phyloP scores from a whole-genome alignment of 1,139 yeast genomes.

The Arxiozyma slooffiae region DNA sequence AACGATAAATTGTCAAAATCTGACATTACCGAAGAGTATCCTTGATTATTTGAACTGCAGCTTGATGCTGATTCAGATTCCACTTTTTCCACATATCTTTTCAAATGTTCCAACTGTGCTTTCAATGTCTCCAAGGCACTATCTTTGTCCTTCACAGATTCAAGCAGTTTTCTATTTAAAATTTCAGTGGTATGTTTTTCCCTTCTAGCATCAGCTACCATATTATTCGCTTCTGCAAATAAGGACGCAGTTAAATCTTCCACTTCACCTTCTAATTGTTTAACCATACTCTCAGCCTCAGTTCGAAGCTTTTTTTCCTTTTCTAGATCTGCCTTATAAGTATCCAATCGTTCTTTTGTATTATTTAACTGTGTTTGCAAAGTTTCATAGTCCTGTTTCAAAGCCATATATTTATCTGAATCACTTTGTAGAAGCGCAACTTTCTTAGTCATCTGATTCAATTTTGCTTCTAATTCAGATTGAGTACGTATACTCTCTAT shows the following conservation, averaged over 20 bases:
- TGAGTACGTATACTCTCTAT: slow-evolving; percentile 54
- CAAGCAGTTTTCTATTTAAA: slow-evolving; percentile 43
- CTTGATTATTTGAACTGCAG: slow-evolving; percentile 23
- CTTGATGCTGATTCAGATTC: slow-evolving; percentile 18
- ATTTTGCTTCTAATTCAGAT: slow-evolving; percentile 39
- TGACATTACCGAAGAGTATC: slow-evolving; percentile 14
- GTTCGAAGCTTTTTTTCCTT: slow-evolving; percentile 35
- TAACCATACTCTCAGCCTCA: slow-evolving; percentile 51
- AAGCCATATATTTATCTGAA: slow-evolving; percentile 10
- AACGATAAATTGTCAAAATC: slow-evolving; percentile 16
- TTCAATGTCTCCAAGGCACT: slow-evolving; percentile 55
- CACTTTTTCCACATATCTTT: slow-evolving; percentile 43
- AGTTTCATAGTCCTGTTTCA: slow-evolving; percentile 17
- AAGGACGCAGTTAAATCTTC: slow-evolving; percentile 68
- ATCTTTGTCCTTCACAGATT: slow-evolving; percentile 66
- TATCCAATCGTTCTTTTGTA: slow-evolving; percentile 29
- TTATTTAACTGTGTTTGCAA: slow-evolving; percentile 30
- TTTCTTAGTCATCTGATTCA: slow-evolving; percentile 23
- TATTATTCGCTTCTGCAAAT: slow-evolving; percentile 70
- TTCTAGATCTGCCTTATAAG: slow-evolving; percentile 28
- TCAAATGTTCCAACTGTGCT: slow-evolving; percentile 61
- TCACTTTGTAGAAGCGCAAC: slow-evolving; percentile 16
- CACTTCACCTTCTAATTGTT: slow-evolving; percentile 55
- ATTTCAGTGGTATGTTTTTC: slow-evolving; percentile 46
- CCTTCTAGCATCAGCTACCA: slow-evolving; percentile 64